These are phyloP conservation scores for Fusarium nurragi DNA, from an alignment of 2,329 filamentous ascomycete species.

Conservation along the genomic window DNA sequence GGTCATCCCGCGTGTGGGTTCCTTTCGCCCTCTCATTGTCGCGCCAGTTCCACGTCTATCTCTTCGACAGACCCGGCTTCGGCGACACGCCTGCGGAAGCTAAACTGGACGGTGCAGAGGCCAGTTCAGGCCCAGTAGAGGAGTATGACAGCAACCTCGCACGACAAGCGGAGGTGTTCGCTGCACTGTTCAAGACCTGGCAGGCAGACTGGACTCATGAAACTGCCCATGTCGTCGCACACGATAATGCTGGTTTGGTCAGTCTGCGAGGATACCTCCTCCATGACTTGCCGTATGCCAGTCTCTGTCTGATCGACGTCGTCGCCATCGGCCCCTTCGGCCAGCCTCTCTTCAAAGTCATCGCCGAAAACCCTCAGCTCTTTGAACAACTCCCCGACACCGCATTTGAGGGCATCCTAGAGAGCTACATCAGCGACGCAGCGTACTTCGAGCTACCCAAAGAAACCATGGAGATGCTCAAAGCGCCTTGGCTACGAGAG, in stretches of 20 bases:
- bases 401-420: slow-evolving; percentile 52
- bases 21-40: slow-evolving; percentile 50
- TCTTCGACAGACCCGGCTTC: slow-evolving; percentile 59
- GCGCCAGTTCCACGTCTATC: slow-evolving; percentile 51
- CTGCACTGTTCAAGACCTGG: slow-evolving; percentile 52
- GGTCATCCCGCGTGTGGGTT: slow-evolving; percentile 55
- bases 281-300: slow-evolving; percentile 50
- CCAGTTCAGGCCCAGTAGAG: slow-evolving; percentile 19
- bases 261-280: slow-evolving; percentile 51
- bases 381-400: slow-evolving; percentile 49
- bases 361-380: slow-evolving; percentile 48
- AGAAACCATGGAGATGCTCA: slow-evolving; percentile 50
- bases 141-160: slow-evolving; percentile 50
- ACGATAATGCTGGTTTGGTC: slow-evolving; percentile 57
- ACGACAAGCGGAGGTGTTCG: slow-evolving; percentile 50
- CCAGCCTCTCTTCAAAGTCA: slow-evolving; percentile 54
- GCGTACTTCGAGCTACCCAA: slow-evolving; percentile 43
- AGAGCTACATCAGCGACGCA: slow-evolving; percentile 53
- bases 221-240: slow-evolving; percentile 53
- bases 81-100: slow-evolving; percentile 49
- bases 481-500: slow-evolving; percentile 48
- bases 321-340: slow-evolving; percentile 56
- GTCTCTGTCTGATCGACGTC: slow-evolving; percentile 55
- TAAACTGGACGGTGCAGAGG: slow-evolving; percentile 16
- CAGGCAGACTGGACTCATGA: slow-evolving; percentile 34